phyloP scores from a whole-genome alignment of 257 asterid genomes.

The Datura wrightii region DNA sequence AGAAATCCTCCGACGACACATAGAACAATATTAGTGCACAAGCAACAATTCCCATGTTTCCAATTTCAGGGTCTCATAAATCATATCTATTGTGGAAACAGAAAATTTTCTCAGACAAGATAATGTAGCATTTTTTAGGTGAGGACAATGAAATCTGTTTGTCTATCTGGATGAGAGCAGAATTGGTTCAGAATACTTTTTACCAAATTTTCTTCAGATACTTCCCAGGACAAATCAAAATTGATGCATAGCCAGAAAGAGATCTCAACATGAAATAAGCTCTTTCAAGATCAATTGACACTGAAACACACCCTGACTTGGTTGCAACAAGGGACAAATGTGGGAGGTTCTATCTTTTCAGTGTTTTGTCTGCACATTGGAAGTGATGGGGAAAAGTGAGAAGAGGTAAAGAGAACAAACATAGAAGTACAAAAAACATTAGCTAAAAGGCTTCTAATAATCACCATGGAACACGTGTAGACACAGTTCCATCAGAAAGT shows the following conservation, averaged over 20 bases:
- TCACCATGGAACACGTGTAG: neutral
- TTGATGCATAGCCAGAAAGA: too few relatives aligned
- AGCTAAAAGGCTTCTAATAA: neutral
- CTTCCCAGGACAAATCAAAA: neutral
- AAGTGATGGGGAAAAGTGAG: neutral
- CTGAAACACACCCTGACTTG: neutral
- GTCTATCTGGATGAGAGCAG: neutral
- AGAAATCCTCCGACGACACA: too few relatives aligned
- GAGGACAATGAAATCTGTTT: neutral
- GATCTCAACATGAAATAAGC: neutral
- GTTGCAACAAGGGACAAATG: neutral
- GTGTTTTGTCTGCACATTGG: neutral
- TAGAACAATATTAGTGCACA: neutral
- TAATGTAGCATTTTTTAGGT: neutral
- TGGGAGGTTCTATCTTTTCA: neutral
- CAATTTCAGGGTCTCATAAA: neutral
- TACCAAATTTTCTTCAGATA: neutral
- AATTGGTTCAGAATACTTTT: neutral
- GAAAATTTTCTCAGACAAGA: neutral
- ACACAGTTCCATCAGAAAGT: conserved; percentile 6
- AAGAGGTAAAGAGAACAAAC: neutral
- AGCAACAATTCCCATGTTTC: neutral
- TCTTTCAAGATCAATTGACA: neutral
- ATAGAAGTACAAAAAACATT: neutral
- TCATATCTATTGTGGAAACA: neutral